These are phyloP conservation scores for Endogone sp. DNA, from an alignment of 192 early-diverging fungal species.

Conservation along the genomic window DNA sequence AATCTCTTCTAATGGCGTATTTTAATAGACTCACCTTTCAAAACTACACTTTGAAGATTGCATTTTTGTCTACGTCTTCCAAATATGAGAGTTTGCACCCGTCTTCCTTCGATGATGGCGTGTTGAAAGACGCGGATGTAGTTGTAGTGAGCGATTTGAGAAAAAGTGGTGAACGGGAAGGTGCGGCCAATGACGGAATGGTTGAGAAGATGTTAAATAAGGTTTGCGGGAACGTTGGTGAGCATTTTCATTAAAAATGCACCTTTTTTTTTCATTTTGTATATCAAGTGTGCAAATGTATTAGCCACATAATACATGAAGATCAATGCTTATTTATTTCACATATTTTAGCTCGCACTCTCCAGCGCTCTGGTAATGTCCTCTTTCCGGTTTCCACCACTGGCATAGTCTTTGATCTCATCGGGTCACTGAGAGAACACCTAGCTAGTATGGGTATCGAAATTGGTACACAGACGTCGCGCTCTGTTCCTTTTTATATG, in stretches of 20 bases:
- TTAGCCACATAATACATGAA: too few species aligned
- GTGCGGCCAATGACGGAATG: background rate
- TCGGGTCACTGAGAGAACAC: slow-evolving; percentile 56
- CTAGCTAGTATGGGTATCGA: slow-evolving; percentile 51
- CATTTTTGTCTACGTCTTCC: slow-evolving; percentile 43
- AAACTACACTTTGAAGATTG: slow-evolving; percentile 24
- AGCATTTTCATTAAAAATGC: slow-evolving; percentile 12
- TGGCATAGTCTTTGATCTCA: slow-evolving; percentile 73
- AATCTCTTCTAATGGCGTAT: too few species aligned
- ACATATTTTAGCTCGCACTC: slow-evolving; percentile 16
- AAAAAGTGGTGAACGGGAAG: slow-evolving; percentile 15
- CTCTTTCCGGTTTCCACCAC: slow-evolving; percentile 63
- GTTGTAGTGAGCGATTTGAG: slow-evolving; percentile 39
- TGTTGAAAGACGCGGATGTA: slow-evolving; percentile 38
- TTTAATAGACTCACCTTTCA: too few species aligned
- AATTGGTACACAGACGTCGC: slow-evolving; percentile 16
- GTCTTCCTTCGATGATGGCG: slow-evolving; percentile 35
- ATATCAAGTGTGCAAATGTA: too few species aligned
- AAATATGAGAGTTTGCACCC: slow-evolving; percentile 40
- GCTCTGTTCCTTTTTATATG: slow-evolving; percentile 61
- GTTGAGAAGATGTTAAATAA: slow-evolving; percentile 30
- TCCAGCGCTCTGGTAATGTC: slow-evolving; percentile 57
- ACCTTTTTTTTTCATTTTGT: too few species aligned
- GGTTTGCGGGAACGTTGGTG: slow-evolving; percentile 34
- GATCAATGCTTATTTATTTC: background rate